Percentiles rank a stretch among this genome's conserved stretches.
Conservation (phyloP, 2,329 filamentous ascomycete genomes). For the Microascus cirrosus region DNA sequence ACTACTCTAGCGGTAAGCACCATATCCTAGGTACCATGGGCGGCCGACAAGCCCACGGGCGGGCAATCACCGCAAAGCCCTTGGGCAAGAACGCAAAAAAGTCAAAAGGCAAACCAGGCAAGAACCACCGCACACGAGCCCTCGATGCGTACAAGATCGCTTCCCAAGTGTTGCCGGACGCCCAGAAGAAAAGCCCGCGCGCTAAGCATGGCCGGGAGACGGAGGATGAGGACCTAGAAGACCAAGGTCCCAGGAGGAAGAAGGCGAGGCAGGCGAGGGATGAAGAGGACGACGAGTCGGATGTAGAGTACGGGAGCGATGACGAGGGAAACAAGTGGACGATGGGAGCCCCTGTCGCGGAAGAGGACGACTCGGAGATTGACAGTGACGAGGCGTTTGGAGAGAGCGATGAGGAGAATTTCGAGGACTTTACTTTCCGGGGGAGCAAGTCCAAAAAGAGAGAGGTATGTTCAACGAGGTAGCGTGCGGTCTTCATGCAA, state of each 20-base stretch:
- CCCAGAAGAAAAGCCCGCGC: slow-evolving; percentile 24
- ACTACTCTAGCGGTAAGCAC: not conserved
- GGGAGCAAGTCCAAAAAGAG: slow-evolving; percentile 28
- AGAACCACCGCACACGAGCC: slow-evolving; percentile 30
- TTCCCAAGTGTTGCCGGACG: slow-evolving; percentile 37
- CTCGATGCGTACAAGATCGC: slow-evolving; percentile 49
- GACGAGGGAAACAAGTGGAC: slow-evolving; percentile 80
- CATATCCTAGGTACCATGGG: slow-evolving; percentile 29
- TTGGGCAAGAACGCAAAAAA: slow-evolving; percentile 24
- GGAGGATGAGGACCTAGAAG: slow-evolving; percentile 28
- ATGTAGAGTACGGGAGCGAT: slow-evolving; percentile 66
- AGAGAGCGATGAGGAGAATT: slow-evolving; percentile 76
- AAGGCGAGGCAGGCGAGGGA: slow-evolving; percentile 29
- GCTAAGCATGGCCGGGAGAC: slow-evolving; percentile 13
- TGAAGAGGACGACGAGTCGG: slow-evolving; percentile 34
- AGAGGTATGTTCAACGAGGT: slow-evolving; percentile 12
- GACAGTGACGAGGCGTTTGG: slow-evolving; percentile 74
- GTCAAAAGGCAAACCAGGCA: slow-evolving; percentile 33
- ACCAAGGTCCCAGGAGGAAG: slow-evolving; percentile 34
- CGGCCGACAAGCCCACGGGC: slow-evolving; percentile 47
- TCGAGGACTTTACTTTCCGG: slow-evolving; percentile 58
- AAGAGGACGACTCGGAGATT: slow-evolving; percentile 52
- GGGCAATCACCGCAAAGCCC: slow-evolving; percentile 31
- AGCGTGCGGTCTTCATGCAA: not conserved
- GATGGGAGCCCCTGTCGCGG: slow-evolving; percentile 48